Base-by-base conservation (phyloP, 2,329 filamentous ascomycete species). In the Metarhizium album region DNA sequence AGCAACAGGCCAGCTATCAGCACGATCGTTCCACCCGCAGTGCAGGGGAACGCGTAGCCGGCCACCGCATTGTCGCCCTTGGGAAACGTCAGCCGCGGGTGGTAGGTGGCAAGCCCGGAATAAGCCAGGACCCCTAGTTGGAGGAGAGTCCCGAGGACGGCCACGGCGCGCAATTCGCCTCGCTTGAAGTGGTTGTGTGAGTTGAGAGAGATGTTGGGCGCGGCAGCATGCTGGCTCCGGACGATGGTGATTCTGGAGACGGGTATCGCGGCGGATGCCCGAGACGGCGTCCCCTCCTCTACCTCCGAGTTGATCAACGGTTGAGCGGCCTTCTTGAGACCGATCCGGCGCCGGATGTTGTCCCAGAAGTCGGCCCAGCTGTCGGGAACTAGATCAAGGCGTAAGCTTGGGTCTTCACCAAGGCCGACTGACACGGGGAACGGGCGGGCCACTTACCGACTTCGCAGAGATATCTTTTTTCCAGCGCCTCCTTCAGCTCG, bases 1-100 rank as follows among this genome's bases (percentile, higher is more conserved):
- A 66, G 37, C 0, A 64, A 37, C 38, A 69, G 55, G 0, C 65
- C 64, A 1, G 52, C 1, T 0, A 60, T 54, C 13, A 70, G 40
- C 0, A 63, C 1, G 0, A 62, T 0, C 0, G 64, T 69, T 2
- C 67, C 66, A 7, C 42, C 14, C 0, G 54, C 53, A 2, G 57
- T 58, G n/a, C 59, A 57, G 1, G 60, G 59, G 45, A 59, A 63
- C 0, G 65, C 60, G 31, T 64, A 61, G 2, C 3, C 6, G 0
- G 50, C 46, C 0, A 59, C 46, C 0, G 18, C 9, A 1, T 50
- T 18, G 0, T 38, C 57, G 50, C 18, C 38, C 38, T 42, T 42
- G 3, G 16, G 4, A 18, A 18, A 42, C 18, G 7, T 14, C n/a
- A 42, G 18, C 9, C 11, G 5, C n/a, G 35, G 35, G 13, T 22